Evolutionary conservation across 2,329 filamentous ascomycete species (phyloP), one percentile per base, ranked within the genome.

Genomic region (Zymoseptoria brevis): DNA sequence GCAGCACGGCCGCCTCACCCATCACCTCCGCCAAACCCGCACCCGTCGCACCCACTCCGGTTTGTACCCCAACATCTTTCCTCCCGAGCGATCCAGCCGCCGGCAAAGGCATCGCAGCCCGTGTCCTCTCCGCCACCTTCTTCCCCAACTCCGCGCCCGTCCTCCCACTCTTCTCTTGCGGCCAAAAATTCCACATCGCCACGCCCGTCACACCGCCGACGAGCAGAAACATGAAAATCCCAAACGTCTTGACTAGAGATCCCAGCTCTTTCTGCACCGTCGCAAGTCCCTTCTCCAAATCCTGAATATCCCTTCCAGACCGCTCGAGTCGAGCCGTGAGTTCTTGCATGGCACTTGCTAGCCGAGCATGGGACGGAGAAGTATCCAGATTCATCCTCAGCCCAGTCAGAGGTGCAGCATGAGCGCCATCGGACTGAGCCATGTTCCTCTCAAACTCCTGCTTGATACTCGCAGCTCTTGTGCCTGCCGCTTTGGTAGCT

Each of bases 131-230:
- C 16, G 65, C 62, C 53, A 70, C 64, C 45, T 55, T 61, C 57
- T 63, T 60, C 8, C 64, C 64, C 56, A 68, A 8, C 58, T 67
- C 64, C 4, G 54, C 64, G 3, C 61, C 61, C 35, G 68, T 66
- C 45, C 51, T 57, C 21, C 16, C 50, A n/a, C 16, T 51, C 30
- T 54, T 13, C 50, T 53, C 24, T 56, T 60, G 50, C 26, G 67
- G 66, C 68, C 67, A 68, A 21, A 69, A 67, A n/a, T 62, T 57
- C 61, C 64, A 69, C 52, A 62, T 65, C 16, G 60, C 66, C 53
- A 68, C 26, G 4, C 57, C 65, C 3, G 65, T 67, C 7, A 67
- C 66, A 2, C 57, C 58, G 2, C 57, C 65, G 4, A 69, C 61
- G 13, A 53, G 9, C 21, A 53, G 8, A 8, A 53, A 22, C 50